These are phyloP conservation scores for Conidiobolus incongruus DNA, from an alignment of 371 early-diverging fungal species.

Conservation along the genomic window DNA sequence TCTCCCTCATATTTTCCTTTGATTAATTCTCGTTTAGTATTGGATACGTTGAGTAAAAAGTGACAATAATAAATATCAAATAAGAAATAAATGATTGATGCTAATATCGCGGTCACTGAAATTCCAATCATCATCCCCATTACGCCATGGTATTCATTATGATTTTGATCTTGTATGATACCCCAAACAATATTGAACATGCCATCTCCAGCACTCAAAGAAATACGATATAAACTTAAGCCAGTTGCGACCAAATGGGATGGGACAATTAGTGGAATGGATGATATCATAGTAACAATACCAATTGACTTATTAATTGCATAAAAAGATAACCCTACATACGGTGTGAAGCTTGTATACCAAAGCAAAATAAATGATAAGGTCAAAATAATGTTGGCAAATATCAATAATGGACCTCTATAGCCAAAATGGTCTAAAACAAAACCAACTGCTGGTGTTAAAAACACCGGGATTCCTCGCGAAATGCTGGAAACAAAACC, in stretches of 20 bases:
- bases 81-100: neutral
- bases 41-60: neutral
- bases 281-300: no score
- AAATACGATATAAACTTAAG: constrained; percentile 22
- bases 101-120: neutral
- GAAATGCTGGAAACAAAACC: constrained; percentile 25
- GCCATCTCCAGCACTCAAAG: neutral
- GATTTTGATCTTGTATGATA: neutral
- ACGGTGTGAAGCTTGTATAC: no score
- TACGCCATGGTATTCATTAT: neutral
- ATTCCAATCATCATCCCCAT: neutral
- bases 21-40: neutral
- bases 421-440: constrained; percentile 22
- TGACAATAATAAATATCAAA: neutral
- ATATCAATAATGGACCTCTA: constrained; percentile 16
- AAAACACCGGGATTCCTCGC: constrained; percentile 22
- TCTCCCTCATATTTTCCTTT: neutral
- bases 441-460: constrained; percentile 26
- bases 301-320: no score
- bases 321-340: no score
- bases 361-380: no score
- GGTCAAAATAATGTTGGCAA: no score
- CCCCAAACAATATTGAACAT: neutral
- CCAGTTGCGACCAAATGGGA: constrained; percentile 33
- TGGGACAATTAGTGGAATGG: constrained; percentile 33